phyloP scores from a whole-genome alignment of 352 stramenopile species.

The Phytophthora multivora region DNA sequence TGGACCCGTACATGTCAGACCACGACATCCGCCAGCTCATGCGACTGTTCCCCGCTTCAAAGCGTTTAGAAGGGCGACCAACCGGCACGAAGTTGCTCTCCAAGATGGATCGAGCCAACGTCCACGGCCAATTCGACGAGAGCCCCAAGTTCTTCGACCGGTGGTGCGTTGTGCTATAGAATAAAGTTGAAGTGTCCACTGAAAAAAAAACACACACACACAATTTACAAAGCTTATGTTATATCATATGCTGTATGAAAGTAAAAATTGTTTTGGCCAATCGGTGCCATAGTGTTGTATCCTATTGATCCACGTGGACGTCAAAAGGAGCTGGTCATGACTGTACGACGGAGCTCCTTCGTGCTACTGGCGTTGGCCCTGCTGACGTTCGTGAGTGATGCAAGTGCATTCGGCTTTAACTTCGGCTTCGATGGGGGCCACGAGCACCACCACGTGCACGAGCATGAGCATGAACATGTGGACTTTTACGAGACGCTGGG shows the following conservation, averaged over 20 bases:
- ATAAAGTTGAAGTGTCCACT: background rate
- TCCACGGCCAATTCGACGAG: constrained; percentile 63
- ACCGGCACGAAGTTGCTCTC: constrained; percentile 54
- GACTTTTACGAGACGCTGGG: constrained; percentile 84
- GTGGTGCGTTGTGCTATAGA: constrained; percentile 76
- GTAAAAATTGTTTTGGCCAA: background rate
- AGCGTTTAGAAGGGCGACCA: constrained; percentile 50
- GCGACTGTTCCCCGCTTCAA: constrained; percentile 41
- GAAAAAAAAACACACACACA: background rate
- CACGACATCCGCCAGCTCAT: constrained; percentile 61
- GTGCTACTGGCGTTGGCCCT: constrained; percentile 38
- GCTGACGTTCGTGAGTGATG: constrained; percentile 34
- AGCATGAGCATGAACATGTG: constrained; percentile 60
- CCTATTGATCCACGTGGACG: constrained; percentile 36
- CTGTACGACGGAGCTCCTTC: constrained; percentile 30
- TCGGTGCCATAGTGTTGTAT: constrained; percentile 1
- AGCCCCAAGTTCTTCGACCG: constrained; percentile 61
- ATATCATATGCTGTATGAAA: too few relatives aligned
- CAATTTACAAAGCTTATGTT: background rate
- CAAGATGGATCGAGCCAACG: constrained; percentile 55
- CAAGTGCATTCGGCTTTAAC: constrained; percentile 51
- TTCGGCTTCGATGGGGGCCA: constrained; percentile 51
- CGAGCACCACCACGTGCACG: constrained; percentile 50
- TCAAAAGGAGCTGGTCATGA: constrained; percentile 21
- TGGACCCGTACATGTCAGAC: constrained; percentile 81